Conservation (phyloP, 2,329 filamentous ascomycete species). For the Venturia carpophila region DNA sequence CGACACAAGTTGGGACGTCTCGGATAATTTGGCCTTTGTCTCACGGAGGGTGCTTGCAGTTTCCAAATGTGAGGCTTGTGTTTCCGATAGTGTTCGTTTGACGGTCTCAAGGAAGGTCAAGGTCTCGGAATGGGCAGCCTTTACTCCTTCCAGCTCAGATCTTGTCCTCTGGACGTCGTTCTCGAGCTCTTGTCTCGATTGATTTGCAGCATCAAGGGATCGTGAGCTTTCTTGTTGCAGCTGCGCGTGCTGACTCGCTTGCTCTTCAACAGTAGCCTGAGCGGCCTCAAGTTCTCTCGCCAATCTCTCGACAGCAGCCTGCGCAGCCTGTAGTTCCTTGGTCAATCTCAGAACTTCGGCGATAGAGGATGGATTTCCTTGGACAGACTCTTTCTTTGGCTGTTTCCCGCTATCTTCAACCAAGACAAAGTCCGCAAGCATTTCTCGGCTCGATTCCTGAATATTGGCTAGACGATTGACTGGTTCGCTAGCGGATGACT, state of each 20-base stretch:
- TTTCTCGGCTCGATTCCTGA: conserved; percentile 16
- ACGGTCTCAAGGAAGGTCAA: conserved; percentile 1
- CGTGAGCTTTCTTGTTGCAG: conserved; percentile 2
- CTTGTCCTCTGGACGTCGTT: background rate
- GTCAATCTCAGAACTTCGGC: conserved; percentile 4
- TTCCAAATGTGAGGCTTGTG: background rate
- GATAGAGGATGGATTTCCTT: background rate
- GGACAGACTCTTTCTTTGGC: background rate
- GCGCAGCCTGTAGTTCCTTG: background rate
- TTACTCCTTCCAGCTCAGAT: conserved; percentile 4
- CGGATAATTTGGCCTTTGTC: conserved; percentile 1
- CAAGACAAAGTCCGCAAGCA: conserved; percentile 10
- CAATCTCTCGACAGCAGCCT: background rate
- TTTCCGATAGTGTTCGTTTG: conserved; percentile 1
- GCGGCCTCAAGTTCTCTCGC: conserved; percentile 10
- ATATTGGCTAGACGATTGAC: conserved; percentile 2
- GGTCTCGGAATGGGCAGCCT: background rate
- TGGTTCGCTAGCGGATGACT: background rate
- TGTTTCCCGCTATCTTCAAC: background rate
- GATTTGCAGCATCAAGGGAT: background rate
- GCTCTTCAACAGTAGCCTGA: conserved; percentile 8
- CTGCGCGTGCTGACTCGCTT: background rate
- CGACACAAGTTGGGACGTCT: conserved; percentile 2
- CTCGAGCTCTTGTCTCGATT: conserved; percentile 11
- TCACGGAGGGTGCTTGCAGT: background rate